phyloP scores from a whole-genome alignment of 176 grass and related monocot species.

The Carex littledalei region DNA sequence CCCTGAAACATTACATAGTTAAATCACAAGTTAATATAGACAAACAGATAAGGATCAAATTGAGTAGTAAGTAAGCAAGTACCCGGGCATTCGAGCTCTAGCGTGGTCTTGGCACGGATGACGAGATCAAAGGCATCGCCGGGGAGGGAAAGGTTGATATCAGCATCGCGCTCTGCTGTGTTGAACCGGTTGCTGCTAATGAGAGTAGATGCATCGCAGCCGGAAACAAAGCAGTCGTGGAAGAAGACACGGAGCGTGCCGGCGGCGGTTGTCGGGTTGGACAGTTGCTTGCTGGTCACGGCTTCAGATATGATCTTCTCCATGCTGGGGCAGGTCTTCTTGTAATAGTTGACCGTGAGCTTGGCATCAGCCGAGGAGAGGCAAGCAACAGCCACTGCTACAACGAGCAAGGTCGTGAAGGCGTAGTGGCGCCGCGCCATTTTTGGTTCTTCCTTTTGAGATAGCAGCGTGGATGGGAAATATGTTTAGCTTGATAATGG shows the following conservation, averaged over 20 bases:
- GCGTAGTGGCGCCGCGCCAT: slow-evolving; percentile 15
- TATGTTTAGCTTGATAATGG: slow-evolving; percentile 1
- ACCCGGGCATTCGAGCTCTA: slow-evolving; percentile 84
- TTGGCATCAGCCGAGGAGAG: slow-evolving; percentile 13
- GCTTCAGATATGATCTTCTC: slow-evolving; percentile 68
- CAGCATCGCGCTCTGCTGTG: slow-evolving; percentile 56
- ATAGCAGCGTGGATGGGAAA: background rate
- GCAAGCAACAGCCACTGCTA: slow-evolving; percentile 8
- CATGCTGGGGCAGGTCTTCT: slow-evolving; percentile 47
- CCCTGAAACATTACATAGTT: background rate
- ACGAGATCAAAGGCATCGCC: slow-evolving; percentile 79
- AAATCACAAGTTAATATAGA: background rate
- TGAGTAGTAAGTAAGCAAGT: background rate
- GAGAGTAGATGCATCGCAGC: slow-evolving; percentile 72
- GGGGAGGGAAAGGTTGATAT: slow-evolving; percentile 72
- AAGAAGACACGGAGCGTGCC: slow-evolving; percentile 79
- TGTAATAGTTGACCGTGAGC: slow-evolving; percentile 33
- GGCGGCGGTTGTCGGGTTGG: slow-evolving; percentile 70
- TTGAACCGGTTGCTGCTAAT: slow-evolving; percentile 53
- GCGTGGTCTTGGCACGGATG: slow-evolving; percentile 55
- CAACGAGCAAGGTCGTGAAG: slow-evolving; percentile 24
- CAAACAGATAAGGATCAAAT: background rate
- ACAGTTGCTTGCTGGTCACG: slow-evolving; percentile 54
- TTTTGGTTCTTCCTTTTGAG: slow-evolving; percentile 9
- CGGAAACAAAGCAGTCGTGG: slow-evolving; percentile 81